Evolutionary conservation across 2,329 filamentous ascomycete species (phyloP).

Genomic region (Neopestalotiopsis clavispora): DNA sequence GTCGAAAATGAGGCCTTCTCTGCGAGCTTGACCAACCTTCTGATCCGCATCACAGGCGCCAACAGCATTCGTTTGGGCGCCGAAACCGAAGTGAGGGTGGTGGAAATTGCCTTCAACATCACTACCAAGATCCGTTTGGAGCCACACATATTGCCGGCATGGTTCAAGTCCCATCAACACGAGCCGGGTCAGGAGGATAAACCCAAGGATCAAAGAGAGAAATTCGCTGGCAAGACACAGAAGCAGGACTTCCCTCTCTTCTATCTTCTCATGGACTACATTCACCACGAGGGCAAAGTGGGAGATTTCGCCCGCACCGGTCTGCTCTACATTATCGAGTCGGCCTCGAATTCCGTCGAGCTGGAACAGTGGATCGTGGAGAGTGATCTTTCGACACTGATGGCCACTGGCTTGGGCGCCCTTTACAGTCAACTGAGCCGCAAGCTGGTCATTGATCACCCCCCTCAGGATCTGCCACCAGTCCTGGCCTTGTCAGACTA

Average conservation of each 20-base stretch:
- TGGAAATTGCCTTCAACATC: conserved; percentile 94
- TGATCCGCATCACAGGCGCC: conserved; percentile 77
- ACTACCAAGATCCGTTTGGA: conserved; percentile 94
- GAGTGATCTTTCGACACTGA: conserved; percentile 92
- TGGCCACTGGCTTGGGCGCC: conserved; percentile 93
- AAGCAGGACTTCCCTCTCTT: conserved; percentile 95
- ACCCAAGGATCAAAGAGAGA: conserved; percentile 57
- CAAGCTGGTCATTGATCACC: conserved; percentile 81
- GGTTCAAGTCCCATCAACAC: conserved; percentile 74
- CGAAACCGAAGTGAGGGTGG: conserved; percentile 85
- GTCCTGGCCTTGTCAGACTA: conserved; percentile 92
- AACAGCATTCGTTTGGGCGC: conserved; percentile 75
- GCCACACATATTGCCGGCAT: conserved; percentile 83
- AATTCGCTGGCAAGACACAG: conserved; percentile 83
- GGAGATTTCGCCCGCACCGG: conserved; percentile 97
- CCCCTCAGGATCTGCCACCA: conserved; percentile 76
- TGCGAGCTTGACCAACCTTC: conserved; percentile 82
- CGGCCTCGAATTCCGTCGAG: conserved; percentile 79
- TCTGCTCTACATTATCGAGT: conserved; percentile 93
- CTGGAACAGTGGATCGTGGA: conserved; percentile 97
- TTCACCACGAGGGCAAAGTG: conserved; percentile 91
- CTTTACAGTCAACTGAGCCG: conserved; percentile 70
- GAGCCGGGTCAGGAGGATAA: conserved; percentile 40
- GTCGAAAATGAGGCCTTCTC: conserved; percentile 87
- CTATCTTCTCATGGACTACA: conserved; percentile 94